Evolutionary conservation across 2,329 filamentous ascomycete species (phyloP), one percentile per base, ranked within the genome.

Genomic region (Teratosphaeria epicoccoides): DNA sequence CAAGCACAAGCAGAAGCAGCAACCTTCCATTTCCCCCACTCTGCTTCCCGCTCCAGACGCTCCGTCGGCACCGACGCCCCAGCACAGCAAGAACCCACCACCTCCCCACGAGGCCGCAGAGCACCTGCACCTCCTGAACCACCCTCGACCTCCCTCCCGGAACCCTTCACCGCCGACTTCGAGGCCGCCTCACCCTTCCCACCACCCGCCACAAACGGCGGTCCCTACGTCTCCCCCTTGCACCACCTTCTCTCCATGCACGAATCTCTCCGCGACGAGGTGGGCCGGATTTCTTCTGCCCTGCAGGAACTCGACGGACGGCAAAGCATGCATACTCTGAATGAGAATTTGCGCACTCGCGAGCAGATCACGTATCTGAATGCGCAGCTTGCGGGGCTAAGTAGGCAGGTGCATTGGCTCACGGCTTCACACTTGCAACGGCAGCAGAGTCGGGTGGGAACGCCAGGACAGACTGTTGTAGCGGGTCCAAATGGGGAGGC

Each of bases 341-440:
- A 82, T 58, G 80, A 83, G 62, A 80, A 75, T 46, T 71, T 82
- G 26, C 77, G 80, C 3, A 73, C 77, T 47, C 79, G 81, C 54
- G 80, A 83, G 57, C 80, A 83, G 53, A 76, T 83, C 68, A 72
- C 79, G 10, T 80, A 81, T 59, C 76, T 78, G 6, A 81, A 78
- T 54, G 79, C 79, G 2, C 79, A 78, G 37, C 72, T 83, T 44
- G 78, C 75, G 57, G 76, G 73, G 14, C 73, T 82, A 55, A 73
- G 77, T 50, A 75, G 81, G 69, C 80, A 83, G 59, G 70, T 83
- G 22, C 79, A 82, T 49, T 83, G 80, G 80, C 71, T 83, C 11
- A 76, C 81, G 60, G 79, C 77, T 54, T 73, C 77, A 1, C 74
- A 78, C 17, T 64, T 81, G 53, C 76, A 79, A 52, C 66, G 73